These are phyloP conservation scores for Symbiodinium pilosum DNA, from an alignment of 73 alveolate species.

Conservation along the genomic window DNA sequence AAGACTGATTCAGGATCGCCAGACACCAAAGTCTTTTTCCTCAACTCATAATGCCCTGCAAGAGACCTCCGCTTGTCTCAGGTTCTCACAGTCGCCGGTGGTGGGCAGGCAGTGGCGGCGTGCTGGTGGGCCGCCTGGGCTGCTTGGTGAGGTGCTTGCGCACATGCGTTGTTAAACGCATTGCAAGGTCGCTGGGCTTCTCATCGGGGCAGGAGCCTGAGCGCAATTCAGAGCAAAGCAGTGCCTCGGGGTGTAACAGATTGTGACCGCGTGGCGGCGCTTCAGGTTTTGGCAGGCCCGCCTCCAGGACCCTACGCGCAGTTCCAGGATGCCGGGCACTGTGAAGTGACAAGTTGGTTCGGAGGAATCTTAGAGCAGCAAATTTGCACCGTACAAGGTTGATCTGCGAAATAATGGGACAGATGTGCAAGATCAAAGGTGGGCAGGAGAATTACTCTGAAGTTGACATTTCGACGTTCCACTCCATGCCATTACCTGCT, in stretches of 20 bases:
- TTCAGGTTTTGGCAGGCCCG: constrained; percentile 7
- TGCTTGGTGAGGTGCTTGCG: neutral
- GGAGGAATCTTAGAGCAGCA: too few relatives aligned
- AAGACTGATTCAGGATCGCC: too few relatives aligned
- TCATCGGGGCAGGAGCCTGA: neutral
- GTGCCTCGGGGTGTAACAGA: too few relatives aligned
- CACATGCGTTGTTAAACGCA: neutral
- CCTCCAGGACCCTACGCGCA: neutral
- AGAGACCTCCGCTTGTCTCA: too few relatives aligned
- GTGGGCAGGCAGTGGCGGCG: neutral
- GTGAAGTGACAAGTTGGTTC: too few relatives aligned
- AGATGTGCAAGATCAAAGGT: neutral
- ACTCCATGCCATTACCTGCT: neutral
- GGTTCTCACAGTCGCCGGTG: too few relatives aligned
- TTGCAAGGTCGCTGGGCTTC: neutral
- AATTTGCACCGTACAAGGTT: neutral
- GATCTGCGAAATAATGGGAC: neutral
- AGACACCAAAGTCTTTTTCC: too few relatives aligned
- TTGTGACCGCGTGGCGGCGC: too few relatives aligned
- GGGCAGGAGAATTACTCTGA: neutral
- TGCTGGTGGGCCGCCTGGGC: neutral
- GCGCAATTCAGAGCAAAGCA: neutral
- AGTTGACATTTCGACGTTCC: too few relatives aligned
- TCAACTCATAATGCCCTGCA: too few relatives aligned
- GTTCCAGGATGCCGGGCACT: neutral